Evolutionary conservation across 1,284 basidiomycete genomes (phyloP).

Genomic region (Macrocystidia cucumis): DNA sequence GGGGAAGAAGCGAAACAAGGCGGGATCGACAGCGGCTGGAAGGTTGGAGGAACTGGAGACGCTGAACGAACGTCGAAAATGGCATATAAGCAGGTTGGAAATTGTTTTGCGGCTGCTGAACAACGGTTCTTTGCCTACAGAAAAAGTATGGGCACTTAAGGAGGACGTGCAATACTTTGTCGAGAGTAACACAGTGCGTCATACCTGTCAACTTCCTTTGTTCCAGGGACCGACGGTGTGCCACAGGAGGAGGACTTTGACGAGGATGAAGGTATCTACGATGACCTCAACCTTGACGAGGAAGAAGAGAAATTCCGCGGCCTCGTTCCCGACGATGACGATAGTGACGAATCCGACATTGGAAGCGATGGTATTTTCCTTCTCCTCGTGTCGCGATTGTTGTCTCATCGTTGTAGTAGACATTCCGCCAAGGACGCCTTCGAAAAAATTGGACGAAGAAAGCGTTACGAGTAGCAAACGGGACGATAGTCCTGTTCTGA

Average conservation of each 20-base stretch:
- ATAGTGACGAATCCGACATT: conserved; percentile 62
- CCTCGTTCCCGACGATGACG: conserved; percentile 68
- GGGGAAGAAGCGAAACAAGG: conserved; percentile 84
- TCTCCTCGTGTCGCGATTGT: neutral
- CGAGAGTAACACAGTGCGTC: conserved; percentile 89
- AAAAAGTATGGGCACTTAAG: conserved; percentile 79
- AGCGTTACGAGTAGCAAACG: conserved; percentile 62
- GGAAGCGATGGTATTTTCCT: conserved; percentile 57
- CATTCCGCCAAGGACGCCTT: conserved; percentile 52
- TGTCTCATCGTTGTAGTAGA: conserved; percentile 28
- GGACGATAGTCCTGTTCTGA: conserved; percentile 70
- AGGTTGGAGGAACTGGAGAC: conserved; percentile 81
- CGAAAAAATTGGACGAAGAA: conserved; percentile 75
- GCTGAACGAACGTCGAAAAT: conserved; percentile 90
- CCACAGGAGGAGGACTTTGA: conserved; percentile 93
- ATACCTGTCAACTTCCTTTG: conserved; percentile 8
- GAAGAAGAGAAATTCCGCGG: conserved; percentile 94
- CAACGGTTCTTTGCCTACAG: conserved; percentile 85
- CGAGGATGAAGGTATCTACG: conserved; percentile 97
- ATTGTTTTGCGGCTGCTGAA: conserved; percentile 91
- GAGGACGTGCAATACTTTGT: conserved; percentile 98
- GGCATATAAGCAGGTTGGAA: conserved; percentile 93
- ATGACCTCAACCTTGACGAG: conserved; percentile 96
- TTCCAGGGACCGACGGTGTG: conserved; percentile 10
- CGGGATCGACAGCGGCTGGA: conserved; percentile 53